A percentile compares a stretch with the other conserved stretches of the same genome.
Evolutionary conservation across 306 rosid species (phyloP).

Genomic region (Prunus persica): Prunus_persica_NCBIv2 NC_034009.1:28197001-28197500

Average conservation of each 20-base stretch:
- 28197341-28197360: not conserved
- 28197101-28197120: not conserved
- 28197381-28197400: not conserved
- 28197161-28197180: not conserved
- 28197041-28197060: not conserved
- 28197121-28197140: not conserved
- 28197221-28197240: not conserved
- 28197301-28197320: not conserved
- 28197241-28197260: not conserved
- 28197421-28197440: not conserved
- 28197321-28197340: not conserved
- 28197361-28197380: not conserved
- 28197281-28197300: not conserved
- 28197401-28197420: not conserved
- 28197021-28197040: too few relatives aligned
- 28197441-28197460: not conserved
- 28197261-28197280: not conserved
- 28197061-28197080: too few relatives aligned
- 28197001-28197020: not conserved
- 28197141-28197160: not conserved
- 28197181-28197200: not conserved
- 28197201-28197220: not conserved
- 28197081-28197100: too few relatives aligned
- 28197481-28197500: not conserved
- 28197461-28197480: not conserved